Base-by-base conservation (phyloP, 2,329 filamentous ascomycete species). In the Macroventuria anomochaeta region DNA sequence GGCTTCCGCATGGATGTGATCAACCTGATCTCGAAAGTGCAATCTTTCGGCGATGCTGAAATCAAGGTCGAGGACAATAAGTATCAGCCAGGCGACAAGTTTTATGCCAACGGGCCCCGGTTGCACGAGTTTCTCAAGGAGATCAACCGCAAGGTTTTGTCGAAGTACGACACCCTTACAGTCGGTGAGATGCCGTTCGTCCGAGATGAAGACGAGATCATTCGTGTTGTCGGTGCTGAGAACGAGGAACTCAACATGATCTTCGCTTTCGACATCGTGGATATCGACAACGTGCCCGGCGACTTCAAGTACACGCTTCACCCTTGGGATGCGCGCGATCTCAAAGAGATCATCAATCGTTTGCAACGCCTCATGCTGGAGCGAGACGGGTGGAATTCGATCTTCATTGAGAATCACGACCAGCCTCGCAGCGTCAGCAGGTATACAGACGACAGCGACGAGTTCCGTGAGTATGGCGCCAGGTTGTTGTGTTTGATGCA, bases 61-160 rank as follows among this genome's bases (percentile, higher is more conserved):
- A 28, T 68, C 1, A 39, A 46, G 6, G 64, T 72, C 7, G 69
- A 72, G 18, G 69, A 71, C 17, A 72, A 66, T 49, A 69, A 67
- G 33, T 73, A 69, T 34, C 81, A 83, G 60, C 68, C 70, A 4
- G 70, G 69, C 1, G 46, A 79, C 26, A 76, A 85, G 23, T 88
- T 82, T 63, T 85, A 82, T 69, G 89, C 80, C 38, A 86, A 90
- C 58, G 87, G 88, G 0, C 87, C 88, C 0, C 79, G 83, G 2
- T 83, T 91, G 63, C 86, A 90, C 71, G 87, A 90, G 65, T 90
- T 84, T 61, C 75, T 90, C 12, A 69, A 77, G 7, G 88, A 89
- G 61, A 88, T 91, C 80, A 78, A 83, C n/a, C 74, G 75, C 0
- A 69, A 81, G 31, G 79, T 90, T 2, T 75, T 89, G 0, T 76